Conservation (phyloP, 2,329 filamentous ascomycete genomes). For the Alternaria metachromatica region DNA sequence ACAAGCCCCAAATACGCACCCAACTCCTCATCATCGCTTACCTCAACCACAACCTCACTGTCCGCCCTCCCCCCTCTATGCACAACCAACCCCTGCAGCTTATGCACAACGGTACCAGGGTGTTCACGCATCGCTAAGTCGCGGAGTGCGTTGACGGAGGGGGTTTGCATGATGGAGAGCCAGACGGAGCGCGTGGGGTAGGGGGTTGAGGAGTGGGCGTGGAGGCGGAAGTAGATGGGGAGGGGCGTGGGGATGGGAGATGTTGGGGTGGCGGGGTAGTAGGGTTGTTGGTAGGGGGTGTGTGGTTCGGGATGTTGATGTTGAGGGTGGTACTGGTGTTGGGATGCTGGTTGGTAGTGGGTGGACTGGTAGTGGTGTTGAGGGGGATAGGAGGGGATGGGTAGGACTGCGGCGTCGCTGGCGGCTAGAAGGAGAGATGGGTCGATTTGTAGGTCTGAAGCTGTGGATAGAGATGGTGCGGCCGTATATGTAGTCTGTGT, state of each 20-base stretch:
- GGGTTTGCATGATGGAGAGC: slow-evolving; percentile 67
- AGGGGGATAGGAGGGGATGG: slow-evolving; percentile 27
- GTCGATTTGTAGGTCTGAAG: slow-evolving; percentile 67
- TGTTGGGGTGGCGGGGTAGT: not conserved
- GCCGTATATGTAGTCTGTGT: slow-evolving; percentile 19
- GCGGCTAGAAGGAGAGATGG: slow-evolving; percentile 66
- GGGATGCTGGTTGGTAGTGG: slow-evolving; percentile 41
- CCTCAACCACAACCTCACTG: slow-evolving; percentile 67
- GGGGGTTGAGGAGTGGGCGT: slow-evolving; percentile 61
- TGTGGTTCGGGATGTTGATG: not conserved
- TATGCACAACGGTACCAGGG: slow-evolving; percentile 64
- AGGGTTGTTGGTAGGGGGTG: slow-evolving; percentile 13
- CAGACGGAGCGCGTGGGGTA: slow-evolving; percentile 61
- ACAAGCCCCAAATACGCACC: slow-evolving; percentile 73
- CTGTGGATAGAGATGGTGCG: slow-evolving; percentile 33
- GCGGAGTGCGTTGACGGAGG: slow-evolving; percentile 68
- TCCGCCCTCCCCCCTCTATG: slow-evolving; percentile 47
- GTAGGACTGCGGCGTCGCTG: slow-evolving; percentile 53
- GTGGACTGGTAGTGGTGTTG: slow-evolving; percentile 18
- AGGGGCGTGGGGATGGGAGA: not conserved
- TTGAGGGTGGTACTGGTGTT: not conserved
- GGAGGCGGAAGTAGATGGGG: slow-evolving; percentile 17
- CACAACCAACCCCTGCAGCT: slow-evolving; percentile 71
- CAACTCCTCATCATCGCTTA: slow-evolving; percentile 75
- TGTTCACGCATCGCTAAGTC: slow-evolving; percentile 67